Percentiles rank a stretch among this genome's conserved stretches.
These are phyloP conservation scores for Yamadazyma sp. DNA, from an alignment of 805 yeast species.

Conservation along the genomic window DNA sequence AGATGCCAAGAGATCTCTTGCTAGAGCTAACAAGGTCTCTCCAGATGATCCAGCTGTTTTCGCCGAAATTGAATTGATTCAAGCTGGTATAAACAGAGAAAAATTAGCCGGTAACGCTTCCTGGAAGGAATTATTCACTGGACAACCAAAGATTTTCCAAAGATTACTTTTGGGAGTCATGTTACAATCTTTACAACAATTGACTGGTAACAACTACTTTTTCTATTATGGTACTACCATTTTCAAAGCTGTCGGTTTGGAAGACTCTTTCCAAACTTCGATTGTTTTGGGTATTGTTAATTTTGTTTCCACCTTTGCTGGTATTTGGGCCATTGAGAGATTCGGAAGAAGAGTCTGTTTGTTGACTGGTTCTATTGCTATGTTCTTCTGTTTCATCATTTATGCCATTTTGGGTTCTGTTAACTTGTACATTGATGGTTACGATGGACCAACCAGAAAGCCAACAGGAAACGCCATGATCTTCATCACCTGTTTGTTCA, in stretches of 20 bases:
- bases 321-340: conserved; percentile 49
- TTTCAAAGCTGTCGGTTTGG: conserved; percentile 50
- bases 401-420: conserved; percentile 63
- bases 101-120: conserved; percentile 60
- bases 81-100: conserved; percentile 64
- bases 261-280: conserved; percentile 56
- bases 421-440: conserved; percentile 40
- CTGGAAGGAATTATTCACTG: conserved; percentile 63
- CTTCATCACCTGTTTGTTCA: conserved; percentile 61
- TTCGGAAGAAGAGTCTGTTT: conserved; percentile 52
- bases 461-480: conserved; percentile 65
- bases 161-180: conserved; percentile 58
- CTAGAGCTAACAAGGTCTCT: conserved; percentile 56
- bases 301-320: conserved; percentile 54
- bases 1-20: conserved; percentile 55
- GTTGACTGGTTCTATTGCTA: conserved; percentile 44
- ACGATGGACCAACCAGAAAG: conserved; percentile 37
- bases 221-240: conserved; percentile 62
- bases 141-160: conserved; percentile 59
- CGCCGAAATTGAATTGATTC: conserved; percentile 53
- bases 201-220: conserved; percentile 62
- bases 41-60: conserved; percentile 55
- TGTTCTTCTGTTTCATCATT: conserved; percentile 56
- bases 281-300: conserved; percentile 55
- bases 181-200: conserved; percentile 60